Base-by-base conservation (phyloP, 306 rosid genomes). In the Gleditsia sinensis region DNA sequence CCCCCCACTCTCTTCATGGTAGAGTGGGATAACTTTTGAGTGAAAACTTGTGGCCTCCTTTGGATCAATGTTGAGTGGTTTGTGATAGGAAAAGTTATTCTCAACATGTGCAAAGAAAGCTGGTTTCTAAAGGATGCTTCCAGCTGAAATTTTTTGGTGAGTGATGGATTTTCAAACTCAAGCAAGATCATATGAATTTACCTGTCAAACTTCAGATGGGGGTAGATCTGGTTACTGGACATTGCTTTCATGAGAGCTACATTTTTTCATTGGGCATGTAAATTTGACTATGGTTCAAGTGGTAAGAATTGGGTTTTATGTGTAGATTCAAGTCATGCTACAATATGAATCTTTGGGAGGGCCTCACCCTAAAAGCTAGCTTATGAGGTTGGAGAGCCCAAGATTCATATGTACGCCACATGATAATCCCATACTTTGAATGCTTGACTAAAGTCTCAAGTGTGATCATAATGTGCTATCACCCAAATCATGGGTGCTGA, bases 1-100 rank as follows among this genome's bases (percentile, higher is more conserved):
- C n/a, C n/a, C n/a, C n/a, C 10, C 25, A 7, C 24, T 7, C 21
- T 19, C 4, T 53, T 19, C 3, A 34, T 45, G 69, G 69, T 59
- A 49, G 36, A 61, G 51, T 62, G 14, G 9, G 55, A 16, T 42
- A 72, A 42, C n/a, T n/a, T 19, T 65, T 36, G 65, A 49, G 65
- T 25, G 53, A 39, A 56, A 40, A 25, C 14, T 40, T 54, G 55
- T 75, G 72, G 56, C 32, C 23, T 75, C 69, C 27, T 61, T 40
- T 53, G 28, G 33, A 64, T 10, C 51, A 33, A 64, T 32, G 16
- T n/a, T 16, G 61, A 32, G 50, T 48, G 51, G 32, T 62, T 5
- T 34, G 3, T 67, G 56, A 55, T 63, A 4, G 45, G 61, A 51
- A 53, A 13, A 6, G 53, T 23, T 3, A 10, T 16, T 55, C 46